phyloP scores from a whole-genome alignment of 2,329 filamentous ascomycete species.

The Fusarium succisae region DNA sequence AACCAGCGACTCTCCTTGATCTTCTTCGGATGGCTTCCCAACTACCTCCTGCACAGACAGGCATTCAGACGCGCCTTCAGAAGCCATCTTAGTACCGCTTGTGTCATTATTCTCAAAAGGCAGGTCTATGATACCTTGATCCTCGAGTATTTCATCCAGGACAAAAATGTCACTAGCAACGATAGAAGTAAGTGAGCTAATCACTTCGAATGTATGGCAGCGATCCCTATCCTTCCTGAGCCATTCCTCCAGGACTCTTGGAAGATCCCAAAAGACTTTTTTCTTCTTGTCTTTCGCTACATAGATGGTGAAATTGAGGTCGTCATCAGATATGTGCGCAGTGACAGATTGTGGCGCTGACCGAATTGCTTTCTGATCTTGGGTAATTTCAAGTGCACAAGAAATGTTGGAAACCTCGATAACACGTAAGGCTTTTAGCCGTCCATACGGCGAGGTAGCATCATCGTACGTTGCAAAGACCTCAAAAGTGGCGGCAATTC shows the following conservation, averaged over 20 bases:
- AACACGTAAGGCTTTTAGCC: not conserved
- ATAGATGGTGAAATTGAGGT: not conserved
- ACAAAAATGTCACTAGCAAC: constrained; percentile 1
- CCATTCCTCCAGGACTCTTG: not conserved
- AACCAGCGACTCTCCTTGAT: not conserved
- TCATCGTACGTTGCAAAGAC: not conserved
- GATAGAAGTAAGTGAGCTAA: constrained; percentile 16
- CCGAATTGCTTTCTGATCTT: not conserved
- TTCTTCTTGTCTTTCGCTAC: not conserved
- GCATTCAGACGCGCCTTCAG: not conserved
- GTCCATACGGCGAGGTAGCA: not conserved
- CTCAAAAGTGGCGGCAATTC: not conserved
- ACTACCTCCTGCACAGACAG: not conserved
- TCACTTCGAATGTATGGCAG: not conserved
- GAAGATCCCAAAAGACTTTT: fast-evolving
- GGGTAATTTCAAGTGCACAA: not conserved
- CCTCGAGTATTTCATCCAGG: constrained; percentile 15
- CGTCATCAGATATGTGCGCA: not conserved
- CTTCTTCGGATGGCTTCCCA: not conserved
- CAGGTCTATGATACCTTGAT: constrained; percentile 1
- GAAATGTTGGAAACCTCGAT: not conserved
- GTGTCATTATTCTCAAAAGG: not conserved
- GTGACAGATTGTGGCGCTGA: not conserved
- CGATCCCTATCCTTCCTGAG: not conserved
- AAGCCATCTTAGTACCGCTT: not conserved